A percentile compares a stretch with the other conserved stretches of the same genome.
phyloP scores from a whole-genome alignment of 176 grass and related monocot genomes.

The Areca catechu region DNA sequence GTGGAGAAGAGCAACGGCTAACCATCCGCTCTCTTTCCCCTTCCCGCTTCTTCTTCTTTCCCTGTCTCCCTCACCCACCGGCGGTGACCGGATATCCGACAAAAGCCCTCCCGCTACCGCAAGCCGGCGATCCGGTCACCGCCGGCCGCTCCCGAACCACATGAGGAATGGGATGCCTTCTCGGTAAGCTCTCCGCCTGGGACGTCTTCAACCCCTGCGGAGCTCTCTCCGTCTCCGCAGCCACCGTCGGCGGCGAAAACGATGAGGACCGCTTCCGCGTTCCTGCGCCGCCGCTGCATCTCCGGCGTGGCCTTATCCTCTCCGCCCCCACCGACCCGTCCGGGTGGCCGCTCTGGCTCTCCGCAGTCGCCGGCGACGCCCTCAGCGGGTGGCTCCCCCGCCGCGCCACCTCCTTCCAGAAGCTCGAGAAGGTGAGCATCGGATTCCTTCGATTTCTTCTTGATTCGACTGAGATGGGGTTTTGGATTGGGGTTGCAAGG shows the following conservation, averaged over 20 bases:
- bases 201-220: conserved; percentile 33
- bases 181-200: conserved; percentile 53
- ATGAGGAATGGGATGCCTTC: conserved; percentile 82
- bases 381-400: conserved; percentile 73
- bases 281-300: conserved; percentile 6
- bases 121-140: not conserved
- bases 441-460: not conserved
- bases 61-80: not conserved
- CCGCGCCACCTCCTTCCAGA: conserved; percentile 70
- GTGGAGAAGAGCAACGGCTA: too few species aligned
- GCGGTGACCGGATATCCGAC: conserved; percentile 6
- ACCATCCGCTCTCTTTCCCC: too few species aligned
- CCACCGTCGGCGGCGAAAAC: not conserved
- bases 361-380: conserved; percentile 56
- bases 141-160: not conserved
- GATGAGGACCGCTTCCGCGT: conserved; percentile 32
- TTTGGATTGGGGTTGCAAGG: too few species aligned
- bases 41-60: not conserved
- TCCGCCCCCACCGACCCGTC: conserved; percentile 30
- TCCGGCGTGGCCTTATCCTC: conserved; percentile 18
- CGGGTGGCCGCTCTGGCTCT: conserved; percentile 90
- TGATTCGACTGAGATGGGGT: too few species aligned
- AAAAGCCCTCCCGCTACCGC: not conserved
- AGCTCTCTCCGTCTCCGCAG: not conserved
- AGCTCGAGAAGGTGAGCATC: conserved; percentile 73